A percentile compares a stretch with the other conserved stretches of the same genome.
Evolutionary conservation across 2,329 filamentous ascomycete genomes (phyloP).

Genomic region (Colletotrichum sp.): DNA sequence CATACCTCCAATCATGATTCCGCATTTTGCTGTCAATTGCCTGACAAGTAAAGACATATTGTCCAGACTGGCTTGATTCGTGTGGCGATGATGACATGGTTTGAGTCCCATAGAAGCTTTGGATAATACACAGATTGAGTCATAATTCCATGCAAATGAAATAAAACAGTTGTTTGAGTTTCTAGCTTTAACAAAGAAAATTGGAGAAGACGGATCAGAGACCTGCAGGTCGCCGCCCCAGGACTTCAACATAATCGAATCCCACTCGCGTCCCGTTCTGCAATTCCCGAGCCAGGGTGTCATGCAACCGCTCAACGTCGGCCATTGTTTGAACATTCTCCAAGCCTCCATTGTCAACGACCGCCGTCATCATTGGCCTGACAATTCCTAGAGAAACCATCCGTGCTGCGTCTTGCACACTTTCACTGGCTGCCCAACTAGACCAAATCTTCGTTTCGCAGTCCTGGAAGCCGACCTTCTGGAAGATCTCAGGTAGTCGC

Average conservation of each 20-base stretch:
- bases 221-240: background rate
- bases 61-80: too few relatives aligned
- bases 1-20: background rate
- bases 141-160: background rate
- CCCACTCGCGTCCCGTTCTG: background rate
- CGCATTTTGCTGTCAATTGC: background rate
- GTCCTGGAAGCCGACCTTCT: background rate
- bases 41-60: too few relatives aligned
- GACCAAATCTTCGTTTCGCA: background rate
- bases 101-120: too few relatives aligned
- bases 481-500: accelerated
- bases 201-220: background rate
- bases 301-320: background rate
- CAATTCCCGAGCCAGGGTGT: background rate
- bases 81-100: background rate
- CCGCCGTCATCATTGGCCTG: background rate
- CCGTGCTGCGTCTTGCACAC: background rate
- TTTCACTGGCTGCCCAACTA: background rate
- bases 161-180: background rate
- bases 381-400: background rate
- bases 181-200: background rate
- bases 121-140: background rate
- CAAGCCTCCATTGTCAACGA: background rate
- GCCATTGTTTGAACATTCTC: background rate
- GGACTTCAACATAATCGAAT: background rate